phyloP scores from a whole-genome alignment of 192 early-diverging fungal genomes.

The Coemansia aciculifera region DNA sequence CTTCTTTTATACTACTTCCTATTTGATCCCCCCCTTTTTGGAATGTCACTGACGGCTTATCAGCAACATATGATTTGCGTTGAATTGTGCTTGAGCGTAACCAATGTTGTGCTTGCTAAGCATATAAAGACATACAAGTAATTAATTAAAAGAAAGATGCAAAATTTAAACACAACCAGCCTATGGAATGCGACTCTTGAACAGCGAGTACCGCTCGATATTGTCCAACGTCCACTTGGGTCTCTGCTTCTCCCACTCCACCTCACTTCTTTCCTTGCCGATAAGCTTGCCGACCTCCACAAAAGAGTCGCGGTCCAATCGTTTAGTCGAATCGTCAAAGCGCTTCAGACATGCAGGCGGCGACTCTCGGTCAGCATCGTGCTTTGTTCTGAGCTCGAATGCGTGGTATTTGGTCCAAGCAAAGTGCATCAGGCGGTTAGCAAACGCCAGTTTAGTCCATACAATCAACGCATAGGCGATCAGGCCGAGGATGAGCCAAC shows the following conservation, averaged over 20 bases:
- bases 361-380: conserved; percentile 5
- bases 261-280: conserved; percentile 36
- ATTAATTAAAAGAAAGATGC: not conserved
- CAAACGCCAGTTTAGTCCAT: conserved; percentile 77
- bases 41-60: conserved; percentile 6
- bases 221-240: conserved; percentile 73
- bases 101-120: no score
- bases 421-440: conserved; percentile 72
- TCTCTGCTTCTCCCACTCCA: conserved; percentile 57
- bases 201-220: conserved; percentile 88
- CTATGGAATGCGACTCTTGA: conserved; percentile 76
- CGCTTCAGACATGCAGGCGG: conserved; percentile 20
- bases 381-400: conserved; percentile 47
- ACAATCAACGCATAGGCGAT: conserved; percentile 59
- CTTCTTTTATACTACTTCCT: not conserved
- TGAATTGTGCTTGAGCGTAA: no score
- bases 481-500: conserved; percentile 44
- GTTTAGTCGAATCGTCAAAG: conserved; percentile 52
- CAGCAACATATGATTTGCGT: not conserved
- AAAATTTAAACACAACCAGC: not conserved
- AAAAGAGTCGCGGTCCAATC: conserved; percentile 48
- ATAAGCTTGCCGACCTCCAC: conserved; percentile 39
- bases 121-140: no score
- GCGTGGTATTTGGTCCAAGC: conserved; percentile 64
- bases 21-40: conserved; percentile 5